phyloP scores from a whole-genome alignment of 345 rosid species.

The Corchorus olitorius region DNA sequence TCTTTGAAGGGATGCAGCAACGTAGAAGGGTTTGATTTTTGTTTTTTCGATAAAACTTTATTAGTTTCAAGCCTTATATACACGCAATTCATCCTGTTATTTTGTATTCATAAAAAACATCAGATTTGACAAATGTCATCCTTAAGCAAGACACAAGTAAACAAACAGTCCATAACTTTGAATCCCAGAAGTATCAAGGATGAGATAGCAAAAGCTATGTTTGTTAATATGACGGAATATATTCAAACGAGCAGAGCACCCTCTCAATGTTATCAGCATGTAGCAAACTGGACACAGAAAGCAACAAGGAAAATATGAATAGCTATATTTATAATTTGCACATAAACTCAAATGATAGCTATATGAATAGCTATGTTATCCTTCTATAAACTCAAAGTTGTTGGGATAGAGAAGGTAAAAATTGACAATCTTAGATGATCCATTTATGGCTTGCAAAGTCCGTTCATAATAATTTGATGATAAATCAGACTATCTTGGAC shows the following conservation, averaged over 20 bases:
- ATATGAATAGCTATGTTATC: too few relatives aligned
- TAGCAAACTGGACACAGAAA: too few relatives aligned
- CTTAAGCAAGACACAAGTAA: neutral
- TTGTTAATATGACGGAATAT: too few relatives aligned
- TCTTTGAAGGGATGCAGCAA: neutral
- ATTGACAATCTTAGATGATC: neutral
- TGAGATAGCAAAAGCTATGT: neutral
- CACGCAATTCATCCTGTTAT: neutral
- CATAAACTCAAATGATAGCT: constrained; percentile 2
- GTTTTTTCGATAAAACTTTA: neutral
- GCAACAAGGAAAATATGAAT: neutral
- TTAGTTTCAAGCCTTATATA: neutral
- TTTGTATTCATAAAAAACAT: neutral
- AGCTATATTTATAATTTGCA: neutral
- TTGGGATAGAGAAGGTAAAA: neutral
- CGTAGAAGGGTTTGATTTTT: neutral
- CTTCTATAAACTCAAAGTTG: constrained; percentile 7
- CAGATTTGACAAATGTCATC: neutral
- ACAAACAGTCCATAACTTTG: neutral
- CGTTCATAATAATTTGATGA: neutral
- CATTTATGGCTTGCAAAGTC: neutral
- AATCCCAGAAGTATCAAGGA: neutral
- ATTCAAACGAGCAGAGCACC: neutral
- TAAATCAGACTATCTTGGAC: neutral
- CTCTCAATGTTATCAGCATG: neutral